Evolutionary conservation across 2,329 filamentous ascomycete genomes (phyloP), one percentile per base, ranked within the genome.

Genomic region (Hypoxylon sp.): DNA sequence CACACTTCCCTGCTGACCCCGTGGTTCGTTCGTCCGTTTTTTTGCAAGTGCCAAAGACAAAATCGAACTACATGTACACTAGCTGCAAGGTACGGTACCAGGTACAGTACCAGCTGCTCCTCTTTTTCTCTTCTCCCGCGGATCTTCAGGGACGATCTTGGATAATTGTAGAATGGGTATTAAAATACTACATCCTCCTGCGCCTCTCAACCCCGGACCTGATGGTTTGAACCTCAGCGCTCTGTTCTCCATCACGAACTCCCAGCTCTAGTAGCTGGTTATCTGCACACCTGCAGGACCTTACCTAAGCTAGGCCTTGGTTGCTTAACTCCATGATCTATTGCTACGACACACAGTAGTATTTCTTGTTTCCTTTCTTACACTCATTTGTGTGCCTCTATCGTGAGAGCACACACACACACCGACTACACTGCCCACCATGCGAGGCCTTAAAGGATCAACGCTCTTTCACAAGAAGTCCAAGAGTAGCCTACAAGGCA

Each of bases 401-500:
- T 39, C 33, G 19, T n/a, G 51, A 56, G n/a, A 31, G 14, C 33
- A 56, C 33, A 56, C 33, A 56, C 33, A 56, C 17, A 54, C 33
- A 47, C 5, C n/a, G 24, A 42, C 24, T 44, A 51, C 13, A 24
- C 44, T 8, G 48, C 42, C 66, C 70, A 68, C 50, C 47, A 74
- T 74, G 69, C 63, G 56, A 24, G 70, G 62, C 57, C 29, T 68
- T 13, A 65, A 60, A 31, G 66, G 66, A 61, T 66, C 73, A 24
- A 63, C 72, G 35, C 71, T 77, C 64, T 77, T 77, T 65, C 72
- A 75, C 57, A 75, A 71, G 65, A 78, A 73, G 53, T 76, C 75
- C 2, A 78, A 72, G 68, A 63, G 59, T 62, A 72, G 64, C 60
- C 60, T 74, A 35, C 53, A 63, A 52, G 51, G 69, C 46, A 71